Evolutionary conservation across 805 yeast genomes (phyloP).

Genomic region (Wickerhamiella siamensis): DNA sequence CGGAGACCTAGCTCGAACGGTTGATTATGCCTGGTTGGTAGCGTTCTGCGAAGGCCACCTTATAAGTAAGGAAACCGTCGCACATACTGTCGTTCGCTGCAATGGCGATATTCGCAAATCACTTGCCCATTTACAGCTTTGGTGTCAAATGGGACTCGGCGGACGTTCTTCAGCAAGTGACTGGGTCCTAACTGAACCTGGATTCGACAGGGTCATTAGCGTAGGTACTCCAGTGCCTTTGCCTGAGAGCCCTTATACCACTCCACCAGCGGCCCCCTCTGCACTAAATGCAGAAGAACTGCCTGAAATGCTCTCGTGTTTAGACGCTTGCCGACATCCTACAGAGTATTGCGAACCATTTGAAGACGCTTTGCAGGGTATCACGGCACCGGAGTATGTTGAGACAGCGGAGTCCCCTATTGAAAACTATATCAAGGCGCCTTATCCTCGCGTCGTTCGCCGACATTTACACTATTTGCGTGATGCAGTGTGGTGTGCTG

Average conservation of each 20-base stretch:
- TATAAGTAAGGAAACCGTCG: slow-evolving; percentile 14
- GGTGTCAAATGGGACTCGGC: slow-evolving; percentile 26
- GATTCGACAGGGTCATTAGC: slow-evolving; percentile 15
- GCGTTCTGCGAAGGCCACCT: slow-evolving; percentile 27
- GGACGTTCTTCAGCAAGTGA: slow-evolving; percentile 22
- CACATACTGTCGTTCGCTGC: slow-evolving; percentile 9
- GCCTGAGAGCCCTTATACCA: too few species aligned
- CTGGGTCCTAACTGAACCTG: slow-evolving; percentile 20
- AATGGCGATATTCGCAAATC: slow-evolving; percentile 21
- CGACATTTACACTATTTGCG: slow-evolving; percentile 1
- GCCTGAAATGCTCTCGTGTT: slow-evolving; percentile 4
- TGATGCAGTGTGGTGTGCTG: neutral
- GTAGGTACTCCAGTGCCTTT: slow-evolving; percentile 10
- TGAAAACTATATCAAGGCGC: neutral
- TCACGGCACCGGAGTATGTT: neutral
- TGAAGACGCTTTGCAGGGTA: neutral
- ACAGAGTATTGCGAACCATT: neutral
- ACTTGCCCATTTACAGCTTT: slow-evolving; percentile 22
- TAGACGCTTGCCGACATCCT: neutral
- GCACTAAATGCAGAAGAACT: neutral
- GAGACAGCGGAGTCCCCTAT: slow-evolving; percentile 5
- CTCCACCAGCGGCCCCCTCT: neutral
- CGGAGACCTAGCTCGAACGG: slow-evolving; percentile 9
- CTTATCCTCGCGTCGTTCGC: neutral
- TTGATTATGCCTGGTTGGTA: slow-evolving; percentile 21